phyloP scores from a whole-genome alignment of 352 stramenopile genomes.

The Globisporangium irregulare region DNA sequence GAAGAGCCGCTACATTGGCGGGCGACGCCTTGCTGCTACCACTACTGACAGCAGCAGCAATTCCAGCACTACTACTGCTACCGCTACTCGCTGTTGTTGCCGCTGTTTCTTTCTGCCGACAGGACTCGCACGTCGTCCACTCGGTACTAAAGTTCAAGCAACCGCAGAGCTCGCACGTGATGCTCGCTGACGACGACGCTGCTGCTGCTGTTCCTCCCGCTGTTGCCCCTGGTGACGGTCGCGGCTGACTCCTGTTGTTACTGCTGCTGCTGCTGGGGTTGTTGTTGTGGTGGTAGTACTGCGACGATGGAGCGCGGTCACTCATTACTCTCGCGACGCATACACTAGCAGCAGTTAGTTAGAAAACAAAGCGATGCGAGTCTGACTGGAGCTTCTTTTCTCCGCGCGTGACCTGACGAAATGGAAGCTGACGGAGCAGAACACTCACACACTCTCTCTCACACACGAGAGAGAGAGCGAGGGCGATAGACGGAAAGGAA shows the following conservation, averaged over 20 bases:
- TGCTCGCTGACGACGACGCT: not conserved
- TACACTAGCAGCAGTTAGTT: not conserved
- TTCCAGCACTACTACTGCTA: not conserved
- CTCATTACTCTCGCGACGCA: not conserved
- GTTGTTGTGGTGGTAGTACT: not conserved
- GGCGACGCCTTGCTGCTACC: not conserved
- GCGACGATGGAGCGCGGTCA: not conserved
- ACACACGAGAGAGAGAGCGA: not conserved
- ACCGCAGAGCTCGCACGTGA: conserved; percentile 19
- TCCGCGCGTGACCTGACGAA: not conserved
- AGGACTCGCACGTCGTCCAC: conserved; percentile 13
- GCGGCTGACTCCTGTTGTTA: not conserved
- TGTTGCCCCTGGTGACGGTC: not conserved
- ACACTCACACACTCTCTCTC: too few relatives aligned
- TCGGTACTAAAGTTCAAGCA: conserved; percentile 22
- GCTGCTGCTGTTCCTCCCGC: too few relatives aligned
- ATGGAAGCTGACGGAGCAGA: not conserved
- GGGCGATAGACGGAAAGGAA: not conserved
- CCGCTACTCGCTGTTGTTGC: not conserved
- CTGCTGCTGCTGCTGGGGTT: not conserved
- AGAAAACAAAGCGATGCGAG: not conserved
- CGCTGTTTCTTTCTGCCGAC: conserved; percentile 1
- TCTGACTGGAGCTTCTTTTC: not conserved
- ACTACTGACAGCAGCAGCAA: not conserved
- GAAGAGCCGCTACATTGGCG: not conserved